Evolutionary conservation across 805 yeast species (phyloP).

Genomic region (Wickerhamiella shivajii): DNA sequence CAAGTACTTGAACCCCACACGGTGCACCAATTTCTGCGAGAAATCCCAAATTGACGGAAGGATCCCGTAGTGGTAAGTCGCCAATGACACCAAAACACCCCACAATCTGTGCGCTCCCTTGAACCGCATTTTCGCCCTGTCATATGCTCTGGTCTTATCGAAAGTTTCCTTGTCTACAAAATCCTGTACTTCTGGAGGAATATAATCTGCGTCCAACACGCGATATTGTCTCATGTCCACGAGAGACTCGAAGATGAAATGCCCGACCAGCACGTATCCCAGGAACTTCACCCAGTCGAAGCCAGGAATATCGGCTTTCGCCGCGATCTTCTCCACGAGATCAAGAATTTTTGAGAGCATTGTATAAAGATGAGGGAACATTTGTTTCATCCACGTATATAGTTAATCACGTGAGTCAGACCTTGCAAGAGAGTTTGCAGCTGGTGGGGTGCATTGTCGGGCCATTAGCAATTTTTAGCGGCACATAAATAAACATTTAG

Average conservation of each 20-base stretch:
- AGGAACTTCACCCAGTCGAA: conserved; percentile 72
- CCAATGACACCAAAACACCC: conserved; percentile 40
- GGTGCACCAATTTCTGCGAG: conserved; percentile 20
- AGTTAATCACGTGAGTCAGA: too few species aligned
- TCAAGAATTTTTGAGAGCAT: conserved; percentile 1
- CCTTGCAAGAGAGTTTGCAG: too few species aligned
- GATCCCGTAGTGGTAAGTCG: conserved; percentile 43
- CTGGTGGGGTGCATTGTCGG: too few species aligned
- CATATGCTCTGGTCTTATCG: conserved; percentile 60
- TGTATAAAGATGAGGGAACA: too few species aligned
- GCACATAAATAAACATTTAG: too few species aligned
- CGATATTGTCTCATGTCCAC: conserved; percentile 65
- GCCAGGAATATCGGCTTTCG: conserved; percentile 46
- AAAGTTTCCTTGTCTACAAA: conserved; percentile 63
- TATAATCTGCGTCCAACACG: conserved; percentile 33
- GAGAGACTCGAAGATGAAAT: conserved; percentile 60
- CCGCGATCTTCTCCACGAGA: conserved; percentile 24
- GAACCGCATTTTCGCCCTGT: conserved; percentile 63
- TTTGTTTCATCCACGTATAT: too few species aligned
- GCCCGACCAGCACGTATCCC: conserved; percentile 58
- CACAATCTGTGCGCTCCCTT: conserved; percentile 40
- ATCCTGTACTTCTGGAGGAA: conserved; percentile 56
- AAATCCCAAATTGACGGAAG: conserved; percentile 49
- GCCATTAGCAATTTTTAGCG: too few species aligned
- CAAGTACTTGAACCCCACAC: conserved; percentile 25